Evolutionary conservation across 2,329 filamentous ascomycete genomes (phyloP).

Genomic region (Didymella pomorum): DNA sequence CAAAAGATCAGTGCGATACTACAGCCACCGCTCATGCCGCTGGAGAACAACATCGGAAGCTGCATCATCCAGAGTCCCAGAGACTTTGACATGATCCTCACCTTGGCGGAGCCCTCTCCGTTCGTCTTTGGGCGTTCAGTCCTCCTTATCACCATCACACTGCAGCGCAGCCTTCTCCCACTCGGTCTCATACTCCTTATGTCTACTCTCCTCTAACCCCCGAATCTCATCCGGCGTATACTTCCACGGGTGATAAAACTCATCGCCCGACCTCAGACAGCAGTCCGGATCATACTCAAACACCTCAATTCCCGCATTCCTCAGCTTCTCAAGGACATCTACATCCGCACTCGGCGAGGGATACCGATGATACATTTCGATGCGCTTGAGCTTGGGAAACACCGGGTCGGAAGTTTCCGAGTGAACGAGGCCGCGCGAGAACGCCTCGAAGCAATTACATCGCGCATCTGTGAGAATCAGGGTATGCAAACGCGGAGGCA

Average conservation of each 20-base stretch:
- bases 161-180: background rate
- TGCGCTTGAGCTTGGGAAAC: background rate
- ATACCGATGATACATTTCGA: slow-evolving; percentile 2
- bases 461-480: slow-evolving; percentile 4
- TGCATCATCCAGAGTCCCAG: no score
- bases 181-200: background rate
- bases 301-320: background rate
- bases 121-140: no score
- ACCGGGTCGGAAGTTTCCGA: no score
- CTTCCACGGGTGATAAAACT: background rate
- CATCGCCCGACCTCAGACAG: background rate
- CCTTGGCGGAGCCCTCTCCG: no score
- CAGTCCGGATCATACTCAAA: slow-evolving; percentile 1
- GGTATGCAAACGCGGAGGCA: background rate
- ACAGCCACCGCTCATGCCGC: no score
- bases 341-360: background rate
- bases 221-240: background rate
- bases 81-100: no score
- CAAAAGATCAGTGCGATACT: no score
- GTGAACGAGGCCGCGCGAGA: background rate
- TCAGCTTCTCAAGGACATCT: background rate
- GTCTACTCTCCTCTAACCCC: background rate
- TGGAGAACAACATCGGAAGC: no score
- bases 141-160: background rate
- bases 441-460: background rate